Percentiles rank a stretch among this genome's conserved stretches.
Conservation (phyloP, 192 early-diverging fungal species). For the Anaeromyces robustus region DNA sequence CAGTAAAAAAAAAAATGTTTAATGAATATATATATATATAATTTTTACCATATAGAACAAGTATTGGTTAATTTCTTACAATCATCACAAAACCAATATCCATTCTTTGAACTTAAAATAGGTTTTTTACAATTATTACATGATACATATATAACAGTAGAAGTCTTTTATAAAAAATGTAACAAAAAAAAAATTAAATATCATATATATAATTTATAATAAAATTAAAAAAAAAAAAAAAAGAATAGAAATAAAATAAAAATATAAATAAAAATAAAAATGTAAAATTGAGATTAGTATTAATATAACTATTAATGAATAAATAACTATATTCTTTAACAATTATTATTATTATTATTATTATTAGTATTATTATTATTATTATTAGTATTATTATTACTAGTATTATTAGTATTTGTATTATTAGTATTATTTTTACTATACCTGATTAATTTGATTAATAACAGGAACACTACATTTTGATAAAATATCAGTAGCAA, state of each 20-base stretch:
- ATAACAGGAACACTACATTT: constrained; percentile 26
- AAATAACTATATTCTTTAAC: too few relatives aligned
- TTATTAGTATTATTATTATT: too few relatives aligned
- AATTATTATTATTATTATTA: too few relatives aligned
- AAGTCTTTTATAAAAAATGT: constrained; percentile 19
- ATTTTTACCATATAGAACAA: constrained; percentile 50
- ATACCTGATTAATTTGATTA: constrained; percentile 28
- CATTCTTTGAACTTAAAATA: constrained; percentile 20
- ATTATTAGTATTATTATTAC: too few relatives aligned
- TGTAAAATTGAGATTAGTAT: too few relatives aligned
- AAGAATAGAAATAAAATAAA: constrained; percentile 2
- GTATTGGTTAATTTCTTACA: constrained; percentile 41
- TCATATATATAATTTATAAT: too few relatives aligned
- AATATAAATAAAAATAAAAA: too few relatives aligned
- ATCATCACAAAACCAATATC: constrained; percentile 52
- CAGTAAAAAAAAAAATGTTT: background rate
- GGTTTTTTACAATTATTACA: constrained; percentile 55
- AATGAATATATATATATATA: background rate
- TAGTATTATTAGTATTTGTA: too few relatives aligned
- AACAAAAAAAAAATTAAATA: too few relatives aligned
- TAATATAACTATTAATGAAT: too few relatives aligned
- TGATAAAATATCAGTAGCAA: constrained; percentile 42
- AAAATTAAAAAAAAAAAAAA: background rate
- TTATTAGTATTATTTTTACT: too few relatives aligned
- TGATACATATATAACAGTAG: constrained; percentile 52